Conservation (phyloP, 2,329 filamentous ascomycete species). For the Coleophoma crateriformis region DNA sequence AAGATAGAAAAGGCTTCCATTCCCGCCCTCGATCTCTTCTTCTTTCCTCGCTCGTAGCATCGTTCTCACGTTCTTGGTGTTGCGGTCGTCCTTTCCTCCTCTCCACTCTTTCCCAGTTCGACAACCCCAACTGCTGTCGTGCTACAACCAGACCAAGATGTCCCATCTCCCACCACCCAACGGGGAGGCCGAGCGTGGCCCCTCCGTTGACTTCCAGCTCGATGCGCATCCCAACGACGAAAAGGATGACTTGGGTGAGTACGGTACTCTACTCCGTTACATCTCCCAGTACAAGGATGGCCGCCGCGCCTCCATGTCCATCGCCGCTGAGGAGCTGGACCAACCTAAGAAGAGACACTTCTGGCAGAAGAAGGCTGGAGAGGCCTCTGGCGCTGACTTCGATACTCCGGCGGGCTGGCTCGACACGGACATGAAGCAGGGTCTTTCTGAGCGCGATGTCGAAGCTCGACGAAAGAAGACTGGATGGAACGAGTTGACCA, state of each 20-base stretch:
- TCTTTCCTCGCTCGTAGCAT: background rate
- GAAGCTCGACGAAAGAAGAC: conserved; percentile 59
- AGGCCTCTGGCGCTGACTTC: conserved; percentile 28
- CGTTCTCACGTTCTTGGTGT: background rate
- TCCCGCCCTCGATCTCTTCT: background rate
- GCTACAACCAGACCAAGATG: background rate
- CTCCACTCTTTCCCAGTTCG: background rate
- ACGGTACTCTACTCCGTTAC: conserved; percentile 60
- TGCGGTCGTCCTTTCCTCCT: background rate
- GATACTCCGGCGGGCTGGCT: conserved; percentile 60
- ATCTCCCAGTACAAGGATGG: conserved; percentile 62
- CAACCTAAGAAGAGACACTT: conserved; percentile 41
- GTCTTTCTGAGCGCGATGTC: conserved; percentile 54
- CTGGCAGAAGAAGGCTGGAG: conserved; percentile 50
- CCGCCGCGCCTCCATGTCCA: conserved; percentile 39
- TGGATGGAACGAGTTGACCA: conserved; percentile 67
- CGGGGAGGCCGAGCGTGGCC: conserved; percentile 1
- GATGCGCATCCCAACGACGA: conserved; percentile 8
- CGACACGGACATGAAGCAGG: conserved; percentile 59
- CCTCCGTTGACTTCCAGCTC: conserved; percentile 1
- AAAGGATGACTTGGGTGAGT: conserved; percentile 45
- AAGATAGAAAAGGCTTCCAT: background rate
- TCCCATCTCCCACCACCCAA: background rate
- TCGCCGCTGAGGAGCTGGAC: conserved; percentile 34
- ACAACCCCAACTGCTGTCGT: background rate